Evolutionary conservation across 352 stramenopile species (phyloP).

Genomic region (Phytopythium boreale): DNA sequence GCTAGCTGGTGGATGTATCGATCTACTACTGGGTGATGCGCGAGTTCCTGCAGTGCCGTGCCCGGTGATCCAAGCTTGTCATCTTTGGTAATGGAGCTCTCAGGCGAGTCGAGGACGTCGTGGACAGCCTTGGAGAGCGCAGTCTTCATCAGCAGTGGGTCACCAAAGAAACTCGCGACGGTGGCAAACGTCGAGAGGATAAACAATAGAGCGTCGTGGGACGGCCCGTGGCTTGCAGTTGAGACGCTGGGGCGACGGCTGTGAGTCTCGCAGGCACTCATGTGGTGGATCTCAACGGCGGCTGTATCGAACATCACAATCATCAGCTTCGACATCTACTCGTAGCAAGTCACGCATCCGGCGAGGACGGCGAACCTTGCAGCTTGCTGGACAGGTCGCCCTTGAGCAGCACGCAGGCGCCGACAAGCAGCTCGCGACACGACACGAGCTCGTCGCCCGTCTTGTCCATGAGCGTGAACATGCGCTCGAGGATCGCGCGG

Average conservation of each 20-base stretch:
- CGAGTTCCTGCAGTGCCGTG: neutral
- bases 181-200: slow-evolving; percentile 40
- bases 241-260: slow-evolving; percentile 14
- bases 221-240: slow-evolving; percentile 8
- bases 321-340: neutral
- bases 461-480: slow-evolving; percentile 62
- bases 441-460: slow-evolving; percentile 53
- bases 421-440: slow-evolving; percentile 42
- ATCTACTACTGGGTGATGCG: neutral
- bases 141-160: slow-evolving; percentile 33
- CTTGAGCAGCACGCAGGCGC: slow-evolving; percentile 33
- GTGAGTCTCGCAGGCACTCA: neutral
- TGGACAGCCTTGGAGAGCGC: slow-evolving; percentile 24
- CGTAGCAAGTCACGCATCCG: slow-evolving; percentile 1
- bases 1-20: slow-evolving; percentile 1
- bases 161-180: slow-evolving; percentile 54
- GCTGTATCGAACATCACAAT: neutral
- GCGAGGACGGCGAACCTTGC: slow-evolving; percentile 23
- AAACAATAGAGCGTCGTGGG: slow-evolving; percentile 37
- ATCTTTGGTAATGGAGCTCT: neutral
- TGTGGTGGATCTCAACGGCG: slow-evolving; percentile 3
- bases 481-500: slow-evolving; percentile 41
- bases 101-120: neutral
- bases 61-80: neutral
- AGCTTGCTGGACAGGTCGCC: slow-evolving; percentile 41